Conservation (phyloP, 1,284 basidiomycete species). For the Fistulina hepatica region DNA sequence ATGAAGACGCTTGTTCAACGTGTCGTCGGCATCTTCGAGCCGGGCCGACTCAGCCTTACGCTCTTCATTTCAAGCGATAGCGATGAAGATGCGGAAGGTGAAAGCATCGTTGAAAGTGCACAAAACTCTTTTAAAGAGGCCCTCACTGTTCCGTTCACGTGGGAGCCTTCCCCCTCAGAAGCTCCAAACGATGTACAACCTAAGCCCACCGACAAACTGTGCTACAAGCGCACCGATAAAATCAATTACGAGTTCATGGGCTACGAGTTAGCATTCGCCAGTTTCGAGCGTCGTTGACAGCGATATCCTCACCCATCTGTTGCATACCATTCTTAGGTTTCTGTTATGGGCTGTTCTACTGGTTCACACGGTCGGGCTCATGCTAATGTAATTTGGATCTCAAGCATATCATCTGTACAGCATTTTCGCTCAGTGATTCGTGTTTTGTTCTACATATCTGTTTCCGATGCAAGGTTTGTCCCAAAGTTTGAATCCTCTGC, state of each 20-base stretch:
- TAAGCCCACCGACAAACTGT: slow-evolving; percentile 7
- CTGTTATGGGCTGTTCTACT: too few relatives aligned
- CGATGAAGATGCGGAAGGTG: slow-evolving; percentile 39
- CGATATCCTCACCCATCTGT: too few relatives aligned
- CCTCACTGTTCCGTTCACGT: slow-evolving; percentile 23
- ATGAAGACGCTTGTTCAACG: slow-evolving; percentile 74
- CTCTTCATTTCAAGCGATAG: slow-evolving; percentile 78
- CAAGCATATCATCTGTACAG: too few relatives aligned
- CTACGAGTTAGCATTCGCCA: slow-evolving; percentile 90
- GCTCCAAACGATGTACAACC: not conserved
- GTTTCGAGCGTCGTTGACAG: slow-evolving; percentile 49
- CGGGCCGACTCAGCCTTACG: slow-evolving; percentile 79
- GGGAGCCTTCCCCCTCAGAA: too few relatives aligned
- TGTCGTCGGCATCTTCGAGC: slow-evolving; percentile 90
- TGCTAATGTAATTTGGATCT: too few relatives aligned
- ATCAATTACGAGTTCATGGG: slow-evolving; percentile 98
- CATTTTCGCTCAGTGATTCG: too few relatives aligned
- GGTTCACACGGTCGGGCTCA: too few relatives aligned
- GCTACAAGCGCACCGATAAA: slow-evolving; percentile 79
- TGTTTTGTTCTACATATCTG: too few relatives aligned
- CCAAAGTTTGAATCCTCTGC: too few relatives aligned
- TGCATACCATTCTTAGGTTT: too few relatives aligned
- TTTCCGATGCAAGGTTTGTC: too few relatives aligned
- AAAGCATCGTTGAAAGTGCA: slow-evolving; percentile 50
- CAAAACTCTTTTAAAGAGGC: slow-evolving; percentile 61